These are phyloP conservation scores for Zygoascus sp. DNA, from an alignment of 1,139 yeast species.

Conservation along the genomic window DNA sequence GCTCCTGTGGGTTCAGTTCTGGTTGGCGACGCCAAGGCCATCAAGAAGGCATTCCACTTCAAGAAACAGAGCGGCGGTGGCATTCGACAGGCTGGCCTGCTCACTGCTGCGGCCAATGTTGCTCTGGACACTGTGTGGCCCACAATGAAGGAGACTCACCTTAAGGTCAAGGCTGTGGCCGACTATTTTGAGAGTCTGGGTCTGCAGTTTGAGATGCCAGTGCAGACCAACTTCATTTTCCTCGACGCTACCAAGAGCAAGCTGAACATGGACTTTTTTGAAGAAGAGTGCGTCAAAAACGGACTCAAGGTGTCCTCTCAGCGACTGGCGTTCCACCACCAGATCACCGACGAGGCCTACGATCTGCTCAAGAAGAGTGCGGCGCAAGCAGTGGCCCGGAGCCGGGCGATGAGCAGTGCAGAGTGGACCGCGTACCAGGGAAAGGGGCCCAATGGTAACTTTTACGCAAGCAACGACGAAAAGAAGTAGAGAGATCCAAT, in stretches of 20 bases:
- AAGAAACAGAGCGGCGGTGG: constrained; percentile 96
- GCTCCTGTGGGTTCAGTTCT: constrained; percentile 92
- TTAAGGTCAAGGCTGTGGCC: constrained; percentile 64
- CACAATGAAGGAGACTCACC: constrained; percentile 57
- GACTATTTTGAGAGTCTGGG: constrained; percentile 41
- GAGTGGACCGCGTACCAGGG: constrained; percentile 4
- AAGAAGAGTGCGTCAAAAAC: constrained; percentile 53
- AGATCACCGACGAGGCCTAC: constrained; percentile 60
- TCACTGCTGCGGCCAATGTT: constrained; percentile 73
- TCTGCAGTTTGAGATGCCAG: constrained; percentile 65
- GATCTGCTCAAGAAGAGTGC: constrained; percentile 61
- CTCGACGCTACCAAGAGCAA: constrained; percentile 57
- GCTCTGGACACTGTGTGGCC: constrained; percentile 76
- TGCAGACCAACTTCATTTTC: constrained; percentile 82
- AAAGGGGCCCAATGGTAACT: not conserved
- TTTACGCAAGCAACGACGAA: not conserved
- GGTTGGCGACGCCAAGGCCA: constrained; percentile 61
- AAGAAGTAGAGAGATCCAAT: not conserved
- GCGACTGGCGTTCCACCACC: constrained; percentile 83
- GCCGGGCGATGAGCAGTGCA: constrained; percentile 12
- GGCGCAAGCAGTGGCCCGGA: constrained; percentile 44
- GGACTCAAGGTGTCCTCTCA: constrained; percentile 65
- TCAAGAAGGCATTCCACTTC: constrained; percentile 76
- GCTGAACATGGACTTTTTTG: constrained; percentile 55
- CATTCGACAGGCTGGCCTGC: constrained; percentile 81